These are phyloP conservation scores for Diplotaxis tenuifolia DNA, from an alignment of 345 rosid genomes.

Conservation along the genomic window DNA sequence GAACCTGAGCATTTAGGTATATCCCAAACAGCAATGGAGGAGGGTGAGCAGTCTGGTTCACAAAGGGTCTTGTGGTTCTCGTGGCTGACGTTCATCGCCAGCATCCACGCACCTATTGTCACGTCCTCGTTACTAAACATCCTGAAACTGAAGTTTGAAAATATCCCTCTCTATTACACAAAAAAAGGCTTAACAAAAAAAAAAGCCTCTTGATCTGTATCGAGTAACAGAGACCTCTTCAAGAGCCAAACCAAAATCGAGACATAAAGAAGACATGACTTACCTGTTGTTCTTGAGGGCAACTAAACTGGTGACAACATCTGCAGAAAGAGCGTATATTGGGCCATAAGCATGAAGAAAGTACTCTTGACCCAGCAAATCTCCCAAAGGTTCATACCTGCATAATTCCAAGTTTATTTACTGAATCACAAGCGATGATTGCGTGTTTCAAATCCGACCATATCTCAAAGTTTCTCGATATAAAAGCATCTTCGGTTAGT, in stretches of 20 bases:
- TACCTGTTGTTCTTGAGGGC: not conserved
- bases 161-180: not conserved
- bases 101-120: not conserved
- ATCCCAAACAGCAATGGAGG: constrained; percentile 86
- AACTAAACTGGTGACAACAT: not conserved
- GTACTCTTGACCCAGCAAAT: constrained; percentile 77
- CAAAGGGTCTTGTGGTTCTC: constrained; percentile 63
- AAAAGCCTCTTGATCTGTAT: not conserved
- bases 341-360: constrained; percentile 62
- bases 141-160: not conserved
- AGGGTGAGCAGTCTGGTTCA: constrained; percentile 59
- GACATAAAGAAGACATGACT: constrained; percentile 3
- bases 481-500: constrained; percentile 6
- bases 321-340: not conserved
- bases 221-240: not conserved
- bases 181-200: not conserved
- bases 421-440: constrained; percentile 9
- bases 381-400: constrained; percentile 83
- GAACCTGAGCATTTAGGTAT: constrained; percentile 93
- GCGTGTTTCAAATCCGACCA: not conserved
- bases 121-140: not conserved
- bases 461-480: not conserved
- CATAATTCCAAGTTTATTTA: constrained; percentile 22
- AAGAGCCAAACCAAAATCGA: not conserved
- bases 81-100: not conserved